These are phyloP conservation scores for Calophaca sinica DNA, from an alignment of 306 rosid species.

Conservation along the genomic window DNA sequence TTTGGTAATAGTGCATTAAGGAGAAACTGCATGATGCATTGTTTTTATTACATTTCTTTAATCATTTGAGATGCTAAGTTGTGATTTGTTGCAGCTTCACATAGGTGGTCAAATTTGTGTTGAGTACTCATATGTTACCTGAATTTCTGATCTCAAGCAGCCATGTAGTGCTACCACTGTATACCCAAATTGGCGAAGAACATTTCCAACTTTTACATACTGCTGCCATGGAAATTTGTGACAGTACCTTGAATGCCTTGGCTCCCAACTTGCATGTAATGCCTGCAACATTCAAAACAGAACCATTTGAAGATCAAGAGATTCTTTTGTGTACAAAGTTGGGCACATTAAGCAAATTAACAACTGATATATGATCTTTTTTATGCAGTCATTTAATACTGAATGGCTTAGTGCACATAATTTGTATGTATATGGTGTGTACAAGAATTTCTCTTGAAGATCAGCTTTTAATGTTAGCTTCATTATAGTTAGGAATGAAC, in stretches of 20 bases:
- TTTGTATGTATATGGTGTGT: neutral
- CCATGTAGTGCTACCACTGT: constrained; percentile 89
- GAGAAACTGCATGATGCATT: no score
- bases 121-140: constrained; percentile 51
- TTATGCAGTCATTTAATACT: constrained; percentile 20
- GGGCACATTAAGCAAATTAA: neutral
- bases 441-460: constrained; percentile 8
- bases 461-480: constrained; percentile 11
- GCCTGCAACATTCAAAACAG: constrained; percentile 64
- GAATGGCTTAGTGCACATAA: no score
- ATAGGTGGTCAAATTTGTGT: constrained; percentile 10
- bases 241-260: constrained; percentile 80
- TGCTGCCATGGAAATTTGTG: constrained; percentile 81
- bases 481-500: constrained; percentile 4
- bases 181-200: constrained; percentile 94
- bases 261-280: constrained; percentile 94
- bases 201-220: constrained; percentile 82
- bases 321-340: neutral
- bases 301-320: neutral
- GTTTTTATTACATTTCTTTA: no score
- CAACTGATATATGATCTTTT: neutral
- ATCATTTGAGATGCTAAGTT: constrained; percentile 9
- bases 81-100: constrained; percentile 4
- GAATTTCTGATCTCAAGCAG: constrained; percentile 80
- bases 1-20: no score